A percentile compares a stretch with the other conserved stretches of the same genome.
These are phyloP conservation scores for Tetragonia tetragonoides DNA, from an alignment of 148 eudicot species.

Conservation along the genomic window DNA sequence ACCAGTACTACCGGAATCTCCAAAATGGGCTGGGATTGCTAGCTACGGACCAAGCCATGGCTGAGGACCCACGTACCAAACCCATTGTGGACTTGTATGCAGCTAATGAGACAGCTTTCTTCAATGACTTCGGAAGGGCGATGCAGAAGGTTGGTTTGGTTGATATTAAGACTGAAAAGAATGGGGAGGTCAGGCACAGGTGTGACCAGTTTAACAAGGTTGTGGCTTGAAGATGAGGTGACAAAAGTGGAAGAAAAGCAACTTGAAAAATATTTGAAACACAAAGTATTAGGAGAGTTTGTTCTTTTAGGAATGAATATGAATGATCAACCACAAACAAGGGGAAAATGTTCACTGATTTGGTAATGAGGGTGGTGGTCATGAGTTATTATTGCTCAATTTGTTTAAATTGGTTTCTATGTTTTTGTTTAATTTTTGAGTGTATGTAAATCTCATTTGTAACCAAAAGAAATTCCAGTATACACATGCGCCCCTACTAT, in stretches of 20 bases:
- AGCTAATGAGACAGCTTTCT: conserved; percentile 48
- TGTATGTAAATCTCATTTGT: conserved; percentile 4
- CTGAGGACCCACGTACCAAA: conserved; percentile 48
- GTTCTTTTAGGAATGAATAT: background rate
- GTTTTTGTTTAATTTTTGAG: background rate
- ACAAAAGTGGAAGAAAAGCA: background rate
- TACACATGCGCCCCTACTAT: background rate
- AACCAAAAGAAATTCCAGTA: background rate
- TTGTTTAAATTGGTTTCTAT: conserved; percentile 9
- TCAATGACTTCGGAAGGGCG: conserved; percentile 47
- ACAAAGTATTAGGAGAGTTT: background rate
- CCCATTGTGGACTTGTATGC: conserved; percentile 62
- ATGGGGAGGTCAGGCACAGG: conserved; percentile 58
- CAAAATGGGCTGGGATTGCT: conserved; percentile 60
- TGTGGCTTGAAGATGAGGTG: background rate
- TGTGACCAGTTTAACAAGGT: conserved; percentile 53
- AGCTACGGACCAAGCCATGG: conserved; percentile 54
- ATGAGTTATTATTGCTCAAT: background rate
- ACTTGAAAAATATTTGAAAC: background rate
- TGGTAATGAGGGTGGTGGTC: conserved; percentile 3
- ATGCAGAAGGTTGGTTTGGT: conserved; percentile 53
- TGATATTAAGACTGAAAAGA: conserved; percentile 41
- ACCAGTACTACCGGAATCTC: conserved; percentile 56
- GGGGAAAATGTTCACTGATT: background rate
- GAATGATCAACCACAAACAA: background rate